Evolutionary conservation across 345 rosid species (phyloP).

Genomic region (Bretschneidera sinensis): DNA sequence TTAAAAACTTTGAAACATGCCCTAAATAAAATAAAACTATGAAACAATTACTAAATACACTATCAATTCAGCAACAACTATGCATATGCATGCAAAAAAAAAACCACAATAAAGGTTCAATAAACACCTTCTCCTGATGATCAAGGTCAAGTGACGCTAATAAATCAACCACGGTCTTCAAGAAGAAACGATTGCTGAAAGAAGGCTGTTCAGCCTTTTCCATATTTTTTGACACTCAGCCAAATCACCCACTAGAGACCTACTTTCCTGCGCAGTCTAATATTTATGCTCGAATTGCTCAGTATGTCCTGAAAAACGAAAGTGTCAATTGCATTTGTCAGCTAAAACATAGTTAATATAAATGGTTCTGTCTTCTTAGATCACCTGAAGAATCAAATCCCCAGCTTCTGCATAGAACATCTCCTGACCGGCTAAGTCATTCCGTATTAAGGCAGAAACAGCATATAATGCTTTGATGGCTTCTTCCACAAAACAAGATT

Average conservation of each 20-base stretch:
- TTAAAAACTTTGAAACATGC: neutral
- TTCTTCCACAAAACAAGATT: slow-evolving; percentile 63
- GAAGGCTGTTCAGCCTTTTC: slow-evolving; percentile 41
- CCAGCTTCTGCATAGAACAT: slow-evolving; percentile 76
- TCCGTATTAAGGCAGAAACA: slow-evolving; percentile 73
- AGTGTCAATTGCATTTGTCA: slow-evolving; percentile 10
- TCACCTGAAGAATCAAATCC: slow-evolving; percentile 83
- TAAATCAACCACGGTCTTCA: slow-evolving; percentile 79
- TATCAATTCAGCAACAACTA: neutral
- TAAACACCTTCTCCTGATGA: slow-evolving; percentile 82
- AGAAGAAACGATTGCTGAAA: slow-evolving; percentile 49
- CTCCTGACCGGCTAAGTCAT: slow-evolving; percentile 69
- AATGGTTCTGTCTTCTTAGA: neutral
- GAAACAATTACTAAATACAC: no score
- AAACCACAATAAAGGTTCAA: slow-evolving; percentile 7
- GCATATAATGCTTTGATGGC: slow-evolving; percentile 87
- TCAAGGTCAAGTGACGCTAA: slow-evolving; percentile 60
- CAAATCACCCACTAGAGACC: slow-evolving; percentile 69
- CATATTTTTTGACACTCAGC: slow-evolving; percentile 52
- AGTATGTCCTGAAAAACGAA: slow-evolving; percentile 50
- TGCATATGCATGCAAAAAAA: neutral
- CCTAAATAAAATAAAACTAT: no score
- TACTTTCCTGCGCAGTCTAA: slow-evolving; percentile 69
- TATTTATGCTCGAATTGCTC: slow-evolving; percentile 50
- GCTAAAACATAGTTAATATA: slow-evolving; percentile 1